Base-by-base conservation (phyloP, 176 grass and related monocot species). In the Cymbopogon citratus region DNA sequence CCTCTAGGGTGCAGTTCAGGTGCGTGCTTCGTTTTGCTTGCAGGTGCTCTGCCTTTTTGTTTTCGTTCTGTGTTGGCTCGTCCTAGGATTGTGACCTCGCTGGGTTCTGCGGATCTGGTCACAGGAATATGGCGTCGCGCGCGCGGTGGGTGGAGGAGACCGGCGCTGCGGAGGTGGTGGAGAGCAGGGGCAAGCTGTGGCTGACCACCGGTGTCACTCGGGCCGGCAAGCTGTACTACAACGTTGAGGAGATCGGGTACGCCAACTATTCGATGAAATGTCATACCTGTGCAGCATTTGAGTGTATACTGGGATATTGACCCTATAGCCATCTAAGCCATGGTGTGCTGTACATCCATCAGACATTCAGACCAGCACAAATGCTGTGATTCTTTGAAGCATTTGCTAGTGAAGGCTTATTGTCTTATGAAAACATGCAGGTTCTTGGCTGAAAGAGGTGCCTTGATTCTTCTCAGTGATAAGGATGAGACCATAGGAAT, bases 191-290 rank as follows among this genome's bases (percentile, higher is more conserved):
- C 31, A 98, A 94, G 57, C 69, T 91, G 60, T 98, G 96, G 96
- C 60, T 87, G 71, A 95, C 86, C 72, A 93, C 92, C 1, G 89
- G 92, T 29, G 67, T 95, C 24, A 74, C 74, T 6, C 59, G 91
- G 35, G 80, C 77, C 5, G 76, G 69, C 79, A 93, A 91, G 62
- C 87, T 98, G 9, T 90, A 85, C 74, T 98, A 90, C 67, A 91
- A 93, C 39, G 56, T 98, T 24, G 96, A 98, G 88, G 96, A 98
- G 94, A 93, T 91, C 41, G 73, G 88, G 96, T 93, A 83, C 15
- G 72, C 57, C 27, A 78, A 7, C 36, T 86, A 73, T 86, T 86
- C 24, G 73, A 83, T 35, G 18, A 71, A 88, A 91, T 85, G 46
- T 51, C 18, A 4, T 27, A 7, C 2, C 14, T n/a, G 73, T 1